Percentiles rank a stretch among this genome's conserved stretches.
These are phyloP conservation scores for Saccharomycopsis sp. DNA, from an alignment of 805 yeast species.

Conservation along the genomic window DNA sequence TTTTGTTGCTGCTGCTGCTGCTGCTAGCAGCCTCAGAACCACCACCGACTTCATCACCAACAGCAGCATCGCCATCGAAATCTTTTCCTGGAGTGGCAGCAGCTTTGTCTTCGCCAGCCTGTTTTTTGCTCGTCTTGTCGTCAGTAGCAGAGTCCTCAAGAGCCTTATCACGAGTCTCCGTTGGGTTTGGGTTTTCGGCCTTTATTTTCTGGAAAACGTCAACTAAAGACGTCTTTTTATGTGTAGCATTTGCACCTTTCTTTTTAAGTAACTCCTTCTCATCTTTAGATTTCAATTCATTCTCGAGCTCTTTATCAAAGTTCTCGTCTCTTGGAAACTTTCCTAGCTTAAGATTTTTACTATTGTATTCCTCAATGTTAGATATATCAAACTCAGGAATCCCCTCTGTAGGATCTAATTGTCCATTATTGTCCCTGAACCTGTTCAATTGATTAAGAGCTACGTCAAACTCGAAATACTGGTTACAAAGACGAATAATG, in stretches of 20 bases:
- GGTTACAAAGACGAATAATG: slow-evolving; percentile 78
- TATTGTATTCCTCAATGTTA: slow-evolving; percentile 52
- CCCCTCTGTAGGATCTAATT: slow-evolving; percentile 41
- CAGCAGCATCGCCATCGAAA: neutral
- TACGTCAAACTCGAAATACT: slow-evolving; percentile 49
- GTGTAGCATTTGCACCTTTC: slow-evolving; percentile 24
- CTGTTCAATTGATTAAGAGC: slow-evolving; percentile 29
- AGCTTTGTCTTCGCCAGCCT: neutral
- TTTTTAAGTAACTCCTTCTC: slow-evolving; percentile 46
- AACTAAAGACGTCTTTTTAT: slow-evolving; percentile 40
- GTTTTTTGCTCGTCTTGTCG: neutral
- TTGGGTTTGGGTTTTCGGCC: slow-evolving; percentile 33
- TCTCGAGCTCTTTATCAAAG: slow-evolving; percentile 73
- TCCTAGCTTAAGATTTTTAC: slow-evolving; percentile 73
- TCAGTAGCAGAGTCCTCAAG: neutral
- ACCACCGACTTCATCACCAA: neutral
- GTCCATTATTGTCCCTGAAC: slow-evolving; percentile 40
- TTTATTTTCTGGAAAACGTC: slow-evolving; percentile 59
- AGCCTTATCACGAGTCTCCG: slow-evolving; percentile 19
- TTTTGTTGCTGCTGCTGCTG: slow-evolving; percentile 21
- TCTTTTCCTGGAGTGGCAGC: neutral
- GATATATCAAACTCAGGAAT: slow-evolving; percentile 34
- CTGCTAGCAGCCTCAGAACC: slow-evolving; percentile 10
- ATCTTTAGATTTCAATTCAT: slow-evolving; percentile 76
- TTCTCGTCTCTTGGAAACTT: slow-evolving; percentile 82